Percentiles rank a stretch among this genome's conserved stretches.
These are phyloP conservation scores for Astragalus glycyphyllos DNA, from an alignment of 306 rosid species.

Conservation along the genomic window DNA sequence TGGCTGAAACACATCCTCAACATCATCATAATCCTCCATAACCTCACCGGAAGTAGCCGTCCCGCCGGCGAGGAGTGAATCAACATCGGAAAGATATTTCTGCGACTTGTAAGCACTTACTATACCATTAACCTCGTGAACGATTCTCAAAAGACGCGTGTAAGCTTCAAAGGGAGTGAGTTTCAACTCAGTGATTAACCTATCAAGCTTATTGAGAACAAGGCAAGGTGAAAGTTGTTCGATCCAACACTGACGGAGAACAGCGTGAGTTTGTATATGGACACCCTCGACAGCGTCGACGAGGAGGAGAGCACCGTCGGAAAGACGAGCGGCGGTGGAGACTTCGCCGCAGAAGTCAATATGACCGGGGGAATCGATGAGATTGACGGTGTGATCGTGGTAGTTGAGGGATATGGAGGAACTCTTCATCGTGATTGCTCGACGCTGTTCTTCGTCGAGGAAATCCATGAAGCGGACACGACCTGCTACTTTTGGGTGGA, in stretches of 20 bases:
- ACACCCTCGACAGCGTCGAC: conserved; percentile 96
- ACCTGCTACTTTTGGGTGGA: conserved; percentile 88
- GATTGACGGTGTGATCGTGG: conserved; percentile 59
- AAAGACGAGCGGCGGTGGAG: conserved; percentile 86
- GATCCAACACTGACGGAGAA: conserved; percentile 90
- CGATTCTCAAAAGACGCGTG: conserved; percentile 62
- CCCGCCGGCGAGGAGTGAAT: conserved; percentile 59
- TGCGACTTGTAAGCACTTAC: conserved; percentile 79
- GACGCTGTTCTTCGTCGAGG: conserved; percentile 84
- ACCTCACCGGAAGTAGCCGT: background rate
- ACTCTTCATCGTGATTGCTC: conserved; percentile 95
- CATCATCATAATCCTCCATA: conserved; percentile 57
- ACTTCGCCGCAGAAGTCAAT: conserved; percentile 94
- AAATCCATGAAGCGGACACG: conserved; percentile 86
- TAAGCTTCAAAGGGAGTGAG: conserved; percentile 82
- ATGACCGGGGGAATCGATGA: conserved; percentile 93
- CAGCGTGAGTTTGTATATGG: conserved; percentile 92
- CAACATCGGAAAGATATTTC: conserved; percentile 81
- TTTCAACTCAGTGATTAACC: conserved; percentile 72
- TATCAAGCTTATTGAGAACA: conserved; percentile 87
- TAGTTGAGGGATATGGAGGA: conserved; percentile 71
- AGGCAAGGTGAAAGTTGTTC: conserved; percentile 83
- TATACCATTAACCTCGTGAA: conserved; percentile 84
- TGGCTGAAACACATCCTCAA: conserved; percentile 82
- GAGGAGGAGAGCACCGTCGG: conserved; percentile 82